These are phyloP conservation scores for Chytriomyces sp. DNA, from an alignment of 192 early-diverging fungal genomes.

Conservation along the genomic window DNA sequence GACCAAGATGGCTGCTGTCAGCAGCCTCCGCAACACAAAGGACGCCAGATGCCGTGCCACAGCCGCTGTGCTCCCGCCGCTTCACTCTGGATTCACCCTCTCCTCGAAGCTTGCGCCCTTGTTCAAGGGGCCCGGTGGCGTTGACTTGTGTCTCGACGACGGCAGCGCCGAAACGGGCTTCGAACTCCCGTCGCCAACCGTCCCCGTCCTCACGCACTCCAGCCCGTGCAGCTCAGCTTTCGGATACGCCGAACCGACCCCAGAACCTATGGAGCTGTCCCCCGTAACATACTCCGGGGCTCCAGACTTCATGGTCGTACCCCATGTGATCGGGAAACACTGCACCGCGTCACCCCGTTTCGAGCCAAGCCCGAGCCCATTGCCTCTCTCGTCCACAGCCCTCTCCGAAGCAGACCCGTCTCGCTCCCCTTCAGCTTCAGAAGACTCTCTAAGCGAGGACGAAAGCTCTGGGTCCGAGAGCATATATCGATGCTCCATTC, in stretches of 20 bases:
- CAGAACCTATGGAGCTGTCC: neutral
- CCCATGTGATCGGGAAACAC: no score
- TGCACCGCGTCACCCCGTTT: no score
- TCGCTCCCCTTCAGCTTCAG: neutral
- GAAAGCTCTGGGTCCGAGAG: neutral
- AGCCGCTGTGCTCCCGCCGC: neutral
- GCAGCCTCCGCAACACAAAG: neutral
- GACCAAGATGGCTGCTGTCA: neutral
- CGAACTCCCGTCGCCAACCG: neutral
- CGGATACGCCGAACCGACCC: neutral
- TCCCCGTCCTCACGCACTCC: neutral
- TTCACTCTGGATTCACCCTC: neutral
- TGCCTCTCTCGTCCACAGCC: no score
- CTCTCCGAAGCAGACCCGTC: neutral
- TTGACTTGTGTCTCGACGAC: neutral
- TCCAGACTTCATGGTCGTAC: neutral
- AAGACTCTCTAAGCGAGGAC: neutral
- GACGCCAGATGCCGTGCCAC: neutral
- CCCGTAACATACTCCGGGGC: neutral
- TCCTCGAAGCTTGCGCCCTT: neutral
- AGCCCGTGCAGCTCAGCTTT: neutral
- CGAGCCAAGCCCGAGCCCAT: no score
- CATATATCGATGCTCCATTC: neutral
- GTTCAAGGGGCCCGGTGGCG: neutral
- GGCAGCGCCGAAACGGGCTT: neutral